Conservation (phyloP, 768 basidiomycete species). For the Bullera alba region DNA sequence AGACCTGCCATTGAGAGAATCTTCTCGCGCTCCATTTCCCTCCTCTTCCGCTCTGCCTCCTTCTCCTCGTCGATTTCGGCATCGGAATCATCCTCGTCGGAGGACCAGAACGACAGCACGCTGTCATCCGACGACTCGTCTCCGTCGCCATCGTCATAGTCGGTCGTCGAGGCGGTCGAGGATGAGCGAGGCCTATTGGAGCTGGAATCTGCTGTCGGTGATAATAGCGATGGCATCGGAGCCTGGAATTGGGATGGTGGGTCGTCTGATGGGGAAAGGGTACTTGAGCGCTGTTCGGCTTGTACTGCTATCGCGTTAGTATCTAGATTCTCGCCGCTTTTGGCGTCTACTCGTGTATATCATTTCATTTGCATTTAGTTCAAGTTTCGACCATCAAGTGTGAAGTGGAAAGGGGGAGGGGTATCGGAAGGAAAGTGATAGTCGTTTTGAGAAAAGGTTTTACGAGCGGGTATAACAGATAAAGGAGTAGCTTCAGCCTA, state of each 20-base stretch:
- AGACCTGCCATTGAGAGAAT: slow-evolving; percentile 86
- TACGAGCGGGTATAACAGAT: slow-evolving; percentile 39
- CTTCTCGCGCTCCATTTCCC: slow-evolving; percentile 67
- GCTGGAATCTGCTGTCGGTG: no score
- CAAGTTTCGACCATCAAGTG: no score
- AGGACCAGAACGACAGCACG: slow-evolving; percentile 48
- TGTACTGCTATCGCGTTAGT: no score
- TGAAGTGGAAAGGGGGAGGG: no score
- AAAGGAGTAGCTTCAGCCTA: slow-evolving; percentile 67
- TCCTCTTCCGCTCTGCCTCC: slow-evolving; percentile 54
- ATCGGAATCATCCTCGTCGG: slow-evolving; percentile 48
- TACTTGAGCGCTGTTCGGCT: no score
- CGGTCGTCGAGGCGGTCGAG: slow-evolving; percentile 15
- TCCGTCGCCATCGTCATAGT: slow-evolving; percentile 40
- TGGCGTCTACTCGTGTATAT: no score
- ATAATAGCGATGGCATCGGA: no score
- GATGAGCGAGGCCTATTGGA: slow-evolving; percentile 1
- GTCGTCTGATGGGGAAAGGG: no score
- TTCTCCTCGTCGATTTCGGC: slow-evolving; percentile 50
- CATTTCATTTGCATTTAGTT: no score
- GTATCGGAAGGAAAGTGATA: no score
- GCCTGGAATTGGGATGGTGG: background rate
- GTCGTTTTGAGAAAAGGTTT: no score
- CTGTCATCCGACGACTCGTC: slow-evolving; percentile 48
- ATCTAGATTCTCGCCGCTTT: no score